Conservation (phyloP, 108 stramenopile genomes). For the Cylindrotheca fusiformis region DNA sequence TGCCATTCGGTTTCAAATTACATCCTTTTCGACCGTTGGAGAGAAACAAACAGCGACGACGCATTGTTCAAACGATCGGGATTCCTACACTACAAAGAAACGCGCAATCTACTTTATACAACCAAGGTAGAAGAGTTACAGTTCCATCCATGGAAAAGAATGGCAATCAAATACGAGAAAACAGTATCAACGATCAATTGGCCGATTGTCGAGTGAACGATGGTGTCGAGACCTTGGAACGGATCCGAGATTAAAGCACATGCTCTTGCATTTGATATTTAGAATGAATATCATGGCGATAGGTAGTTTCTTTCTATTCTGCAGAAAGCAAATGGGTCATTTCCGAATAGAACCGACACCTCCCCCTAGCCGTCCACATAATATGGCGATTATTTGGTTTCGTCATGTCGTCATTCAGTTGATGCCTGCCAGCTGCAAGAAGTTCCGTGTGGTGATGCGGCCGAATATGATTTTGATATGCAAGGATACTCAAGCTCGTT, state of each 20-base stretch:
- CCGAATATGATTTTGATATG: slow-evolving; percentile 23
- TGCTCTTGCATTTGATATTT: too few species aligned
- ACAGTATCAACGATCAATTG: slow-evolving; percentile 34
- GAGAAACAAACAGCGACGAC: not conserved
- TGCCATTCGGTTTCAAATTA: slow-evolving; percentile 48
- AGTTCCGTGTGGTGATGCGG: slow-evolving; percentile 20
- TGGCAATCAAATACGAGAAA: slow-evolving; percentile 66
- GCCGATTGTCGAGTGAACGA: slow-evolving; percentile 65
- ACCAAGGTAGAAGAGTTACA: slow-evolving; percentile 44
- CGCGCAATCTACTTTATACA: slow-evolving; percentile 44
- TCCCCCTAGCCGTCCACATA: slow-evolving; percentile 14
- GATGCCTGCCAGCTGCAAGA: slow-evolving; percentile 9
- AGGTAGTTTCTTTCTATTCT: not conserved
- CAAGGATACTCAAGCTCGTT: slow-evolving; percentile 33
- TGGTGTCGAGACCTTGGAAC: slow-evolving; percentile 5
- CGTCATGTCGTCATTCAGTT: slow-evolving; percentile 11
- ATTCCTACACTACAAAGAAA: slow-evolving; percentile 34
- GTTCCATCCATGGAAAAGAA: slow-evolving; percentile 57
- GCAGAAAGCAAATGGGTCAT: not conserved
- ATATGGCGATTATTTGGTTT: not conserved
- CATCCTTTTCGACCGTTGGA: slow-evolving; percentile 9
- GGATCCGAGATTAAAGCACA: not conserved
- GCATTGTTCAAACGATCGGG: not conserved
- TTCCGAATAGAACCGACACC: slow-evolving; percentile 12
- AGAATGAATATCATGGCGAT: too few species aligned